phyloP scores from a whole-genome alignment of 208 protist species.

The Wallacemonas sp. region DNA sequence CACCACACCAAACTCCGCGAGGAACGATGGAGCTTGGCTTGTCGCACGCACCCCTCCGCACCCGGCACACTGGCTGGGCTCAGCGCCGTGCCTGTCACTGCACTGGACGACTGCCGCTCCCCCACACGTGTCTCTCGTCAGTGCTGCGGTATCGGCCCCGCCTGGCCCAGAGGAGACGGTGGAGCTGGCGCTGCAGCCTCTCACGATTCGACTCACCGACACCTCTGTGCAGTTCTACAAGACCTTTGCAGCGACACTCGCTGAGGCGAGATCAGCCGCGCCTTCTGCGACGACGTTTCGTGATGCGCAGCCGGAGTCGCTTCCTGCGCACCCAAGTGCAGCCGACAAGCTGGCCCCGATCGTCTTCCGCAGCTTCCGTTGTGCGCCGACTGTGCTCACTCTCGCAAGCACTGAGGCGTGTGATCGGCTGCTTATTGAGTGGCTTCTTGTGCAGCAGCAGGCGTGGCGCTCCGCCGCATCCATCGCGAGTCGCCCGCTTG shows the following conservation, averaged over 20 bases:
- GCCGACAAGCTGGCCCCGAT: background rate
- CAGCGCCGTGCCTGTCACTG: background rate
- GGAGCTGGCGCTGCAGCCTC: background rate
- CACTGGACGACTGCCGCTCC: background rate
- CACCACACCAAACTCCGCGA: background rate
- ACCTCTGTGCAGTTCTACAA: background rate
- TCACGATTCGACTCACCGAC: background rate
- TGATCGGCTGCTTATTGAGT: background rate
- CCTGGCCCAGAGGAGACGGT: background rate
- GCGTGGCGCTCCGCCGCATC: background rate
- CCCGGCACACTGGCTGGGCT: background rate
- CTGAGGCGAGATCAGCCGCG: background rate
- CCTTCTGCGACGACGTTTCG: too few species aligned
- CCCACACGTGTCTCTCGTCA: background rate
- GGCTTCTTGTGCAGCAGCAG: background rate
- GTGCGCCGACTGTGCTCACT: background rate
- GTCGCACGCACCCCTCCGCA: background rate
- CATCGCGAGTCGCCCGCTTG: conserved; percentile 3
- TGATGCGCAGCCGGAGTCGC: too few species aligned
- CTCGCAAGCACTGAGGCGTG: background rate
- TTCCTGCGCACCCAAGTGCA: too few species aligned
- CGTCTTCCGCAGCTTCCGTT: background rate
- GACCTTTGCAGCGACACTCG: background rate
- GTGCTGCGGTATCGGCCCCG: background rate
- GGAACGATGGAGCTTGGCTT: background rate